Evolutionary conservation across 2,329 filamentous ascomycete species (phyloP).

Genomic region (Fusarium phyllophilum): DNA sequence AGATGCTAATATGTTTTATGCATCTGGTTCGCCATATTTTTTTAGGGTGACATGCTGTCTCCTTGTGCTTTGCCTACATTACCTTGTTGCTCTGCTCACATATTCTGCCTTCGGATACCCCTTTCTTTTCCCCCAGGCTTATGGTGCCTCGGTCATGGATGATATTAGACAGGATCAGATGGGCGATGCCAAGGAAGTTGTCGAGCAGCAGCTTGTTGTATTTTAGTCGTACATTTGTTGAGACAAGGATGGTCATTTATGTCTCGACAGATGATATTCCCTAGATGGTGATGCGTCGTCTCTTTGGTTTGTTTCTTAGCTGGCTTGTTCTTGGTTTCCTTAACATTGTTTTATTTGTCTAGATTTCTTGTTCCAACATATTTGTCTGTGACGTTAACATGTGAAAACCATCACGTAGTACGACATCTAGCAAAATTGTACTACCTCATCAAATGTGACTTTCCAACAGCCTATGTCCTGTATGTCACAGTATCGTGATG

Average conservation of each 20-base stretch:
- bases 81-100: constrained; percentile 40
- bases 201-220: constrained; percentile 52
- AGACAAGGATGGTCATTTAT: constrained; percentile 46
- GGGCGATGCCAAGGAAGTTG: constrained; percentile 42
- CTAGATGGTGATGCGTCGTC: constrained; percentile 47
- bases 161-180: constrained; percentile 49
- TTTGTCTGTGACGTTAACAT: background rate
- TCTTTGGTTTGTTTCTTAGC: constrained; percentile 50
- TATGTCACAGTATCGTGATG: too few relatives aligned
- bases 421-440: background rate
- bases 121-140: constrained; percentile 36
- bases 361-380: background rate
- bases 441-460: background rate
- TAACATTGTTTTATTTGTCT: constrained; percentile 44
- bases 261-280: constrained; percentile 47
- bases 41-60: constrained; percentile 37
- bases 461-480: background rate
- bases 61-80: constrained; percentile 13
- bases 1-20: constrained; percentile 37
- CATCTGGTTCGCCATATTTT: constrained; percentile 46
- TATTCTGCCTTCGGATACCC: constrained; percentile 45
- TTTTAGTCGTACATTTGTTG: constrained; percentile 52
- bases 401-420: background rate
- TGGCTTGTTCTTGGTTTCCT: constrained; percentile 52
- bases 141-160: constrained; percentile 47